A percentile compares a stretch with the other conserved stretches of the same genome.
These are phyloP conservation scores for Microstroma glucosiphilum DNA, from an alignment of 1,284 basidiomycete genomes.

Conservation along the genomic window DNA sequence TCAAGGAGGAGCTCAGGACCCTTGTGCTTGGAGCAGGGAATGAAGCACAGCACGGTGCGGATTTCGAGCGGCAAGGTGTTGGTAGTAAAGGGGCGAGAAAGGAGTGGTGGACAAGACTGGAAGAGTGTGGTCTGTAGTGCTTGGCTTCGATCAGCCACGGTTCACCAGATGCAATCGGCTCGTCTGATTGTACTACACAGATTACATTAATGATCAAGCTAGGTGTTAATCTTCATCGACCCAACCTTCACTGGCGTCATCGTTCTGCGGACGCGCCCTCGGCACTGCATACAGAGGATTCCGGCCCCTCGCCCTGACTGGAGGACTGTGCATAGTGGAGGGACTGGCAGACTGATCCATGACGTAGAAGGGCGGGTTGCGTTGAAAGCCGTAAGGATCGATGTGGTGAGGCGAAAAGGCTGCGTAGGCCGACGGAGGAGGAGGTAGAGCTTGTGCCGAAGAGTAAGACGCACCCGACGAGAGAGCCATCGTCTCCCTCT, in stretches of 20 bases:
- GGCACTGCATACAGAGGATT: neutral
- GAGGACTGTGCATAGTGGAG: neutral
- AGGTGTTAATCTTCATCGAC: too few species aligned
- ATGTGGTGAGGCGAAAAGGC: too few species aligned
- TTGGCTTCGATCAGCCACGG: too few species aligned
- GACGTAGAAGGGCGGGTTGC: neutral
- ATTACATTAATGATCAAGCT: too few species aligned
- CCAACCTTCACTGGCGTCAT: neutral
- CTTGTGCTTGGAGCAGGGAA: constrained; percentile 1
- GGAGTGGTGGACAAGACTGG: constrained; percentile 4
- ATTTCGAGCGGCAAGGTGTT: neutral
- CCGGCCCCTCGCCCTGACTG: neutral
- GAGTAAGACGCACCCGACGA: too few species aligned
- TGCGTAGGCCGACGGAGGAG: too few species aligned
- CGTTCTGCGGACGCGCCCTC: neutral
- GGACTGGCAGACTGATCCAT: neutral
- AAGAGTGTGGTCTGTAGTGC: neutral
- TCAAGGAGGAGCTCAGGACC: neutral
- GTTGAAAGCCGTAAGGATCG: neutral
- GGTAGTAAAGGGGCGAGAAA: neutral
- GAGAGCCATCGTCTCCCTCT: neutral
- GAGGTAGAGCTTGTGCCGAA: too few species aligned
- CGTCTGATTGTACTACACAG: too few species aligned
- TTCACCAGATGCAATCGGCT: too few species aligned
- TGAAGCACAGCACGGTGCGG: neutral